Evolutionary conservation across 2,329 filamentous ascomycete species (phyloP).

Genomic region (Aphanoascus verrucosus): DNA sequence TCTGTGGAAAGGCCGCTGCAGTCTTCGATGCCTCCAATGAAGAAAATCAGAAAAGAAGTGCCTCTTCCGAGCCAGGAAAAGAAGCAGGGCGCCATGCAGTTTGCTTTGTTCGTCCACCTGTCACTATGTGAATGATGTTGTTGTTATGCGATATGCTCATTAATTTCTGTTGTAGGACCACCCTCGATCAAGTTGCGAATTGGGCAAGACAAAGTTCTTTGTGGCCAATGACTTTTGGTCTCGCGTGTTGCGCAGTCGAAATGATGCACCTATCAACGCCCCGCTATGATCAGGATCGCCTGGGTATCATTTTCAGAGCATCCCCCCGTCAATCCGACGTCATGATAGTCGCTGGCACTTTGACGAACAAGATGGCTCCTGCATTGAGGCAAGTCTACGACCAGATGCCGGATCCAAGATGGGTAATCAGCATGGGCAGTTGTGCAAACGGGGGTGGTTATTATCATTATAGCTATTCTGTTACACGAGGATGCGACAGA

Average conservation of each 20-base stretch:
- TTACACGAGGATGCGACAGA: conserved; percentile 65
- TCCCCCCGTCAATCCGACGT: conserved; percentile 78
- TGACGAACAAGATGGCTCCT: conserved; percentile 91
- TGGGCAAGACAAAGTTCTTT: conserved; percentile 80
- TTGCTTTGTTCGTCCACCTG: conserved; percentile 35
- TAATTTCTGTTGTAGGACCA: conserved; percentile 24
- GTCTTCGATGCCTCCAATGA: background rate
- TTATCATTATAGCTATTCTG: conserved; percentile 78
- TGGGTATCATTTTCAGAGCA: conserved; percentile 80
- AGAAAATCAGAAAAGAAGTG: conserved; percentile 38
- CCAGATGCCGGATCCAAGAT: conserved; percentile 88
- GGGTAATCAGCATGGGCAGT: conserved; percentile 78
- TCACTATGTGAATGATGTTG: background rate
- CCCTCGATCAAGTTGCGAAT: conserved; percentile 64
- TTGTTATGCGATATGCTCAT: background rate
- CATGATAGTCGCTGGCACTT: conserved; percentile 81
- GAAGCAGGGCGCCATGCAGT: conserved; percentile 43
- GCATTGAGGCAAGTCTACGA: conserved; percentile 82
- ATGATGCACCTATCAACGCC: conserved; percentile 93
- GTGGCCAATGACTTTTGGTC: conserved; percentile 87
- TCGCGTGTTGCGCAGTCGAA: conserved; percentile 82
- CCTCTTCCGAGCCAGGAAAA: conserved; percentile 41
- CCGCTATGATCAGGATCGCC: conserved; percentile 78
- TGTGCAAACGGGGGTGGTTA: conserved; percentile 80
- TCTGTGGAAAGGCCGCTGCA: background rate